A percentile compares a stretch with the other conserved stretches of the same genome.
Conservation (phyloP, 192 early-diverging fungal genomes). For the Coemansia sp. region DNA sequence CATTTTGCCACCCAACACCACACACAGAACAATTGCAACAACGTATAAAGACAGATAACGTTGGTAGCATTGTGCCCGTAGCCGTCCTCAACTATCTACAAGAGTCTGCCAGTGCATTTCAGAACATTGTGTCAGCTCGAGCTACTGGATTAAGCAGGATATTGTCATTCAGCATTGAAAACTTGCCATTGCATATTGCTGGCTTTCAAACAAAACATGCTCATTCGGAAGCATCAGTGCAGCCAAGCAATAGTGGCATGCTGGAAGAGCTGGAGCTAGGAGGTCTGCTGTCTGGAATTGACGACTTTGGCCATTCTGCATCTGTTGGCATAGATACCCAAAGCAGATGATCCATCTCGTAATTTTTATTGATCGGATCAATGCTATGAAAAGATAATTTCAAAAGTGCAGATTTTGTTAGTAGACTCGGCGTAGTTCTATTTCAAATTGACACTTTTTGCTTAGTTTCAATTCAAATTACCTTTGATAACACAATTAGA, state of each 20-base stretch:
- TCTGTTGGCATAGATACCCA: too few relatives aligned
- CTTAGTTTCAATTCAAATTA: neutral
- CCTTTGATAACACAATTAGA: neutral
- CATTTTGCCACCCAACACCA: conserved; percentile 4
- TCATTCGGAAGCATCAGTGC: neutral
- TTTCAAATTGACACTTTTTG: neutral
- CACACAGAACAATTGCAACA: neutral
- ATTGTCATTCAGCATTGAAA: conserved; percentile 21
- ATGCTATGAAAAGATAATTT: too few relatives aligned
- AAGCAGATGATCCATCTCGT: too few relatives aligned
- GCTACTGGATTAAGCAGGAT: conserved; percentile 6
- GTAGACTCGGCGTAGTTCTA: neutral
- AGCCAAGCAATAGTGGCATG: neutral
- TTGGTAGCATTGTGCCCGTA: conserved; percentile 10
- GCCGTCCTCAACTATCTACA: conserved; percentile 20
- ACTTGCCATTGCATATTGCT: conserved; percentile 12
- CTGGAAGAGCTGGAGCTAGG: neutral
- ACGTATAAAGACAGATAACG: neutral
- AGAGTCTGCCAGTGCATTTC: conserved; percentile 3
- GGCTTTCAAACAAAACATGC: neutral
- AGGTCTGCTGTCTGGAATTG: neutral
- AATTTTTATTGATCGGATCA: too few relatives aligned
- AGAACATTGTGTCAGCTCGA: neutral
- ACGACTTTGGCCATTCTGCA: neutral
- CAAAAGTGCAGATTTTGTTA: neutral